Evolutionary conservation across 2,329 filamentous ascomycete genomes (phyloP).

Genomic region (Colletotrichum sp.): DNA sequence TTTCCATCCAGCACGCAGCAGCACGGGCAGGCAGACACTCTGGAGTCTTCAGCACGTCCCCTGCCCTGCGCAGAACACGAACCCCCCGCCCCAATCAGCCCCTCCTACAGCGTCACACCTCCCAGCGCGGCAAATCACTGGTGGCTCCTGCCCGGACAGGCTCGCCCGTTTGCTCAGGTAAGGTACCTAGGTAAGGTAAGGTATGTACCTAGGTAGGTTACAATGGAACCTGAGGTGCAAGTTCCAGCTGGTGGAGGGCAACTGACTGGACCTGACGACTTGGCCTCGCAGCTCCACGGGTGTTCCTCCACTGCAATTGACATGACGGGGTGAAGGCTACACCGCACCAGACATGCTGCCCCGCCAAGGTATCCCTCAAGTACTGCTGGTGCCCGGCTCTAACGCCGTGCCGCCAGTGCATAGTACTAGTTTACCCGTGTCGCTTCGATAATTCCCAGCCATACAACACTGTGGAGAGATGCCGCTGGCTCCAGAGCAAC

Average conservation of each 20-base stretch:
- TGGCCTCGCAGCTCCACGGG: neutral
- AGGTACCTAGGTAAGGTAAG: too few relatives aligned
- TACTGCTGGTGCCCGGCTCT: neutral
- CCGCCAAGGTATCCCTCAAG: neutral
- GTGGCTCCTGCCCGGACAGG: neutral
- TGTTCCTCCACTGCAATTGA: neutral
- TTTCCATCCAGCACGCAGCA: neutral
- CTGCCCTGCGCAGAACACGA: neutral
- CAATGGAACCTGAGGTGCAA: neutral
- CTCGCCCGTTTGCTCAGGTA: neutral
- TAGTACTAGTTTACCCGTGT: neutral
- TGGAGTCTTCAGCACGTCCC: conserved; percentile 11
- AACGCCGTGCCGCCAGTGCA: neutral
- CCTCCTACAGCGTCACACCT: conserved; percentile 8
- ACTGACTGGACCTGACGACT: neutral
- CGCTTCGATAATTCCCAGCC: neutral
- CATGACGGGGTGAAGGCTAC: neutral
- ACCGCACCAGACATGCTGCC: neutral
- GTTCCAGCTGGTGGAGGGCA: conserved; percentile 16
- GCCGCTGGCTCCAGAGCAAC: neutral
- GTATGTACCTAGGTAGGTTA: neutral
- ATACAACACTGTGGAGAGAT: neutral
- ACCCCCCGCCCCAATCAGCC: neutral
- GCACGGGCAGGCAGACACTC: neutral
- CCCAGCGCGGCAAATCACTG: neutral